A percentile compares a stretch with the other conserved stretches of the same genome.
These are phyloP conservation scores for Escovopsis sp. DNA, from an alignment of 2,329 filamentous ascomycete species.

Conservation along the genomic window DNA sequence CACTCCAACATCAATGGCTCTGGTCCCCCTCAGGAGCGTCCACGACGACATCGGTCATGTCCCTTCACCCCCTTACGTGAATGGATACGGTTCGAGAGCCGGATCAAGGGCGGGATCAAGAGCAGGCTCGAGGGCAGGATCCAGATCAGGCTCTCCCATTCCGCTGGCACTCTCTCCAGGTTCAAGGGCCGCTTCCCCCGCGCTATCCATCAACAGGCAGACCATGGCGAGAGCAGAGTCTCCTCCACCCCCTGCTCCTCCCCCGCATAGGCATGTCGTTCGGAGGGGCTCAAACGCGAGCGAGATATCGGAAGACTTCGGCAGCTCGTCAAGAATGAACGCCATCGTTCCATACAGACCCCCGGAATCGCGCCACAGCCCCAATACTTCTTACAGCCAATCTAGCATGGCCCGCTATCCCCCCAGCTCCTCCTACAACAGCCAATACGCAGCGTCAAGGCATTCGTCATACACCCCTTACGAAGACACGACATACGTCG, in stretches of 20 bases:
- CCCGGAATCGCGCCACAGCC: constrained; percentile 20
- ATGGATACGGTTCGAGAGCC: constrained; percentile 16
- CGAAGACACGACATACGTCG: constrained; percentile 18
- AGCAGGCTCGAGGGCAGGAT: too few species aligned
- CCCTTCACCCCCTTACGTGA: constrained; percentile 11
- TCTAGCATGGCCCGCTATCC: neutral
- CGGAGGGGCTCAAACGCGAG: constrained; percentile 10
- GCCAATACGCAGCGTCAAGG: constrained; percentile 16
- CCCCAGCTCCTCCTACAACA: constrained; percentile 4
- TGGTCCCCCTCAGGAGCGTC: constrained; percentile 14
- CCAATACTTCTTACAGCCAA: constrained; percentile 18
- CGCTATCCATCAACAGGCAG: constrained; percentile 9
- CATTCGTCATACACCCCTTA: constrained; percentile 27
- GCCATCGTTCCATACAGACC: constrained; percentile 20
- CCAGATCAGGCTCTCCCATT: constrained; percentile 8
- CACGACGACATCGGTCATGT: constrained; percentile 9
- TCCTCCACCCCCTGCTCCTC: constrained; percentile 69
- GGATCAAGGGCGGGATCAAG: constrained; percentile 1
- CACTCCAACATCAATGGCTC: constrained; percentile 8
- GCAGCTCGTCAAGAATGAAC: constrained; percentile 15
- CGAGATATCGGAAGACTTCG: constrained; percentile 2
- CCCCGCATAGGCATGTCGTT: constrained; percentile 59
- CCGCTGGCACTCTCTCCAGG: constrained; percentile 20
- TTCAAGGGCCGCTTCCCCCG: constrained; percentile 15
- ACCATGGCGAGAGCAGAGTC: constrained; percentile 31